These are phyloP conservation scores for Sorghum bicolor DNA, from an alignment of 176 grass and related monocot species.

Conservation along the genomic window Sorghum_bicolor_NCBIv3 NC_012870.2:2422501-2423000, in stretches of 20 bases:
- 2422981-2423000: background rate
- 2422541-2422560: background rate
- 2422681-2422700: background rate
- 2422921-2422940: background rate
- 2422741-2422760: background rate
- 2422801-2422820: background rate
- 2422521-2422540: too few species aligned
- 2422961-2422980: background rate
- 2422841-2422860: background rate
- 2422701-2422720: background rate
- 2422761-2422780: background rate
- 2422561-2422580: background rate
- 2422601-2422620: background rate
- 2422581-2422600: background rate
- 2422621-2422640: background rate
- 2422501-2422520: background rate
- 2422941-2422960: background rate
- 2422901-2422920: background rate
- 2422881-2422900: background rate
- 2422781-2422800: background rate
- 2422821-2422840: background rate
- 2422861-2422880: background rate
- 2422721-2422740: conserved; percentile 8
- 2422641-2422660: background rate
- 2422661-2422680: background rate